Conservation (phyloP, 768 basidiomycete genomes). For the Cystobasidium ongulense region DNA sequence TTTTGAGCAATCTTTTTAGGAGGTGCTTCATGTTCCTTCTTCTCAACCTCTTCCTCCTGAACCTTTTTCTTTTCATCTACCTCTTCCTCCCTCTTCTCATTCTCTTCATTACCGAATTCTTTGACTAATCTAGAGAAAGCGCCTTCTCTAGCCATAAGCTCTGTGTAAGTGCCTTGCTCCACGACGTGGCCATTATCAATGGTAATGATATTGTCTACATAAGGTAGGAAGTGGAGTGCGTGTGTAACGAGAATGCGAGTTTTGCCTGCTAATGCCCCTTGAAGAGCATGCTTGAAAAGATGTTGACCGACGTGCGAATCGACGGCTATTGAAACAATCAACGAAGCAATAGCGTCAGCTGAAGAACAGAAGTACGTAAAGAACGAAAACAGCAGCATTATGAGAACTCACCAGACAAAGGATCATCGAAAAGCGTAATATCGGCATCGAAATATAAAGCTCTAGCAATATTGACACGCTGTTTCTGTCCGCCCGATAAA, state of each 20-base stretch:
- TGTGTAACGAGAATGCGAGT: constrained; percentile 86
- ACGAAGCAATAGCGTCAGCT: constrained; percentile 59
- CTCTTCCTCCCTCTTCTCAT: constrained; percentile 48
- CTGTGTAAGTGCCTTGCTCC: constrained; percentile 72
- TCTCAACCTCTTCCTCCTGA: constrained; percentile 46
- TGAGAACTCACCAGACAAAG: constrained; percentile 21
- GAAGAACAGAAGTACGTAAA: constrained; percentile 52
- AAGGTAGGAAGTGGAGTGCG: constrained; percentile 78
- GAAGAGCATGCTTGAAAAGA: constrained; percentile 55
- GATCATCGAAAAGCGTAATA: constrained; percentile 77
- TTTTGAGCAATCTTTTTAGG: constrained; percentile 47
- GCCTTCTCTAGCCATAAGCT: constrained; percentile 59
- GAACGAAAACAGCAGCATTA: not conserved
- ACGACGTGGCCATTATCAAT: constrained; percentile 66
- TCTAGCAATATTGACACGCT: constrained; percentile 75
- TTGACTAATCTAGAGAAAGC: constrained; percentile 65
- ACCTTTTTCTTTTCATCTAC: constrained; percentile 42
- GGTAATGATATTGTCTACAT: constrained; percentile 77
- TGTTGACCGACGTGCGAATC: constrained; percentile 85
- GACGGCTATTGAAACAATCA: constrained; percentile 51
- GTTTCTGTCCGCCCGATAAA: constrained; percentile 71
- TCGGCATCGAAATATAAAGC: constrained; percentile 78
- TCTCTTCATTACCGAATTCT: constrained; percentile 64
- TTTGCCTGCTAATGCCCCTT: constrained; percentile 49
- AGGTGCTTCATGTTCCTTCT: constrained; percentile 47